Evolutionary conservation across 306 rosid species (phyloP), one percentile per base, ranked within the genome.

Genomic region (Canavalia ensiformis): DNA sequence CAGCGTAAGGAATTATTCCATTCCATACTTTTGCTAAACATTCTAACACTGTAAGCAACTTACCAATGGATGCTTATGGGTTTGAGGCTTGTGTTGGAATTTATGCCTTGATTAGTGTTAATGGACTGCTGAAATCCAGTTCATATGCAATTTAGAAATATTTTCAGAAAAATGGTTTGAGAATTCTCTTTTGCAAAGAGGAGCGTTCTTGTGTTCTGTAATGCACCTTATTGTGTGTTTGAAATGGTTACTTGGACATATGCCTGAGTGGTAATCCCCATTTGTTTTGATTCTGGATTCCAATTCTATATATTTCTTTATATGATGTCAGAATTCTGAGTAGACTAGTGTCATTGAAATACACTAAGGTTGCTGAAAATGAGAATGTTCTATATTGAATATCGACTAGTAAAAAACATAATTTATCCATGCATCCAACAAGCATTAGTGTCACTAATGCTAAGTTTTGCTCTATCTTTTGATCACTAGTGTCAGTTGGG

Each of bases 1-100:
- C 98, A 92, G 83, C 92, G 99, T 95, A 95, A 91, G 98, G 72
- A 80, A 44, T 64, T 37, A 58, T 78, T 85, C 41, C 68, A 76
- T 68, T 2, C 41, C 4, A 2, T 37, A 47, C 57, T 49, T 83
- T 74, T 82, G 72, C 60, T 77, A 67, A 68, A 62, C 25, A 76
- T 60, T 44, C 47, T 78, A 58, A 42, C 44, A 63, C 55, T 30
- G 30, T 33, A 58, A 70, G 75, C 63, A 51, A 73, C 39, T 74
- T 55, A 33, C 54, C 11, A 9, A 58, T 2, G 75, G 25, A 31
- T 52, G 25, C 67, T 44, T 68, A 8, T 52, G 69, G 34, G 28
- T 18, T 80, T 55, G 34, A 51, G 87, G 79, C 5, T 59, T 64
- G 59, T 60, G 18, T 18, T 80, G 78, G 64, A 80, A 41, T 80